A percentile compares a stretch with the other conserved stretches of the same genome.
These are phyloP conservation scores for Diaporthe destruens DNA, from an alignment of 2,329 filamentous ascomycete species.

Conservation along the genomic window DNA sequence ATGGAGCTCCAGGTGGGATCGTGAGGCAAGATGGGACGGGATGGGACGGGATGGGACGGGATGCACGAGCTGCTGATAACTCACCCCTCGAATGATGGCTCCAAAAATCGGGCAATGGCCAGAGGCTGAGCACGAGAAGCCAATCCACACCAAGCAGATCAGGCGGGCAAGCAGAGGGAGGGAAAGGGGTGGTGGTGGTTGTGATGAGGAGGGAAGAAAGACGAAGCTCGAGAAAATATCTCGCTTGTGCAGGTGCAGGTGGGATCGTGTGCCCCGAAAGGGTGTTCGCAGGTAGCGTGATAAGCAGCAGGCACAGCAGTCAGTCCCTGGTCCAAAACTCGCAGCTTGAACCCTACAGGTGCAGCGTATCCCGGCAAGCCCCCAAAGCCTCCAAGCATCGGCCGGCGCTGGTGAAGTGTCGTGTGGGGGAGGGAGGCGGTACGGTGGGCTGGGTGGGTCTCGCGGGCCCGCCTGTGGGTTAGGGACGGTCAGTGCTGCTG, in stretches of 20 bases:
- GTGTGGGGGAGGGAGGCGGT: slow-evolving; percentile 12
- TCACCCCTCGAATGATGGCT: not conserved
- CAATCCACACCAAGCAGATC: not conserved
- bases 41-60: not conserved
- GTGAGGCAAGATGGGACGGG: not conserved
- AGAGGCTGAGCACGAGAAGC: not conserved
- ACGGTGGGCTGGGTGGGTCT: slow-evolving; percentile 11
- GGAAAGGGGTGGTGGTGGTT: not conserved
- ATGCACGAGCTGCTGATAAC: not conserved
- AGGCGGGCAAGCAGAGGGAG: not conserved
- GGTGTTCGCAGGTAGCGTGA: slow-evolving; percentile 12
- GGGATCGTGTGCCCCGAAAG: not conserved
- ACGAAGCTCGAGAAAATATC: slow-evolving; percentile 29
- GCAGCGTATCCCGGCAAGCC: not conserved
- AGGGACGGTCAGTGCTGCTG: slow-evolving; percentile 1
- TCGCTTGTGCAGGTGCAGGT: not conserved
- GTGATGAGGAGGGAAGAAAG: not conserved
- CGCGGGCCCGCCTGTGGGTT: slow-evolving; percentile 1
- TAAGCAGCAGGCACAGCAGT: slow-evolving; percentile 8
- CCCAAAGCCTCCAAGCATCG: not conserved
- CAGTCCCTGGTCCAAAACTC: slow-evolving; percentile 4
- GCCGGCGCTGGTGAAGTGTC: slow-evolving; percentile 17
- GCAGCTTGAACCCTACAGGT: slow-evolving; percentile 30
- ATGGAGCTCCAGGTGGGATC: not conserved
- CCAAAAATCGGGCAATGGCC: slow-evolving; percentile 1